Base-by-base conservation (phyloP, 495 filamentous ascomycete genomes). In the Neurospora tetraspora region DNA sequence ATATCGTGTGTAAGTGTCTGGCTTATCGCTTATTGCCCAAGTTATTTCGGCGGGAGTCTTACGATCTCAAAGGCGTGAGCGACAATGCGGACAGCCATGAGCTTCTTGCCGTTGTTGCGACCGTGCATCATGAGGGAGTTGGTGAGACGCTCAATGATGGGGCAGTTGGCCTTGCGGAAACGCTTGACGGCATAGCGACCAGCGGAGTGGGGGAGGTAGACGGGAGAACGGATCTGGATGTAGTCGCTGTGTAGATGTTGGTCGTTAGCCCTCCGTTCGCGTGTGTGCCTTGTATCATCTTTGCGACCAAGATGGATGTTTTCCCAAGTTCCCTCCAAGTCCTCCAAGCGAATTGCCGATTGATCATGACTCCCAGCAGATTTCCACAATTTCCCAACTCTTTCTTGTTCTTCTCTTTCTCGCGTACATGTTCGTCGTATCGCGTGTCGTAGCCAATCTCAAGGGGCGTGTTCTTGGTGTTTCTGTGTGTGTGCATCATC, bases 41-140 rank as follows among this genome's bases (percentile, higher is more conserved):
- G 5, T 27, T 27, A 6, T 59, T 12, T 6, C 45, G 45, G 5
- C 34, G 69, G 39, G 45, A 7, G n/a, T 42, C 94, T 85, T 90
- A 97, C 94, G 83, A 99, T 98, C 88, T 98, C 96, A 85, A 99
- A 99, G 78, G 95, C 85, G 87, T 99, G 96, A 74, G 95, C 94
- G 80, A 99, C 95, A 76, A 99, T 99, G 84, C 96, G 94, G 84
- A 98, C 94, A 82, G 96, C 96, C 93, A 96, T 97, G 76, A 98
- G 91, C 93, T 99, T 99, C 92, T 99, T 99, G 86, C 96, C 96
- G 92, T 97, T 98, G 91, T 99, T 99, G 86, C 96, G 96, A 83
- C 96, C 96, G 90, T 99, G 97, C 96, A 98, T 98, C 96, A 99
- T 99, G 78, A 99, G 90, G 36, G 96, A 98, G 90, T 99, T 99